phyloP scores from a whole-genome alignment of 1,284 basidiomycete genomes.

The Cutaneotrichosporon sp. region DNA sequence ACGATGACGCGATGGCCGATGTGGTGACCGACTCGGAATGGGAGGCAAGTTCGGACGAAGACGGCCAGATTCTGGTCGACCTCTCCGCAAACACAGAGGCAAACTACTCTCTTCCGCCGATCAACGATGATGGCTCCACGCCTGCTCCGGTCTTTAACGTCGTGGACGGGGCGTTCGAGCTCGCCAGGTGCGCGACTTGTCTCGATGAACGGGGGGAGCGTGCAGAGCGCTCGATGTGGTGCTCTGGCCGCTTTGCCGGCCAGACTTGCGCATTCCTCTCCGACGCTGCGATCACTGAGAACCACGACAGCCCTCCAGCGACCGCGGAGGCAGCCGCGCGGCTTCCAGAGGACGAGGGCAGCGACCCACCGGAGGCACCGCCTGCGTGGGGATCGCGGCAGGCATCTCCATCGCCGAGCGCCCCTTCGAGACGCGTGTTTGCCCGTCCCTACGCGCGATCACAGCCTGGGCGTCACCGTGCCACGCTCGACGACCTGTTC shows the following conservation, averaged over 20 bases:
- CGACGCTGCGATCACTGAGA: no score
- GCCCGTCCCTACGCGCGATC: no score
- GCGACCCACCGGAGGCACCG: no score
- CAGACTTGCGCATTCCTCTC: not conserved
- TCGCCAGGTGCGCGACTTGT: not conserved
- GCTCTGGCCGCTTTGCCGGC: not conserved
- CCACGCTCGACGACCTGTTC: not conserved
- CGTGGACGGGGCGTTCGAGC: not conserved
- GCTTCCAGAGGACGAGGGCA: no score
- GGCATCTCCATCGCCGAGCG: no score
- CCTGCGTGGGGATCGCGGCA: no score
- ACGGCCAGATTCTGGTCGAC: not conserved
- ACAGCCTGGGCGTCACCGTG: no score
- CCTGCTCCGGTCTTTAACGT: not conserved
- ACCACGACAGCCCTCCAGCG: no score
- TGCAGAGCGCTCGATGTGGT: conserved; percentile 9
- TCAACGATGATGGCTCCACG: not conserved
- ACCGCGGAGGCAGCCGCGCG: no score
- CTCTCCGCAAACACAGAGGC: not conserved
- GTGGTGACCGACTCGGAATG: not conserved
- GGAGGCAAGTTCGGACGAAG: no score
- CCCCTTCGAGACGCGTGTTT: no score
- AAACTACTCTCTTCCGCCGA: conserved; percentile 3
- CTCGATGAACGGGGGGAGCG: not conserved
- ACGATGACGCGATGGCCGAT: no score